phyloP scores from a whole-genome alignment of 176 grass and related monocot genomes.

The Urochloa ruziziensis region DNA sequence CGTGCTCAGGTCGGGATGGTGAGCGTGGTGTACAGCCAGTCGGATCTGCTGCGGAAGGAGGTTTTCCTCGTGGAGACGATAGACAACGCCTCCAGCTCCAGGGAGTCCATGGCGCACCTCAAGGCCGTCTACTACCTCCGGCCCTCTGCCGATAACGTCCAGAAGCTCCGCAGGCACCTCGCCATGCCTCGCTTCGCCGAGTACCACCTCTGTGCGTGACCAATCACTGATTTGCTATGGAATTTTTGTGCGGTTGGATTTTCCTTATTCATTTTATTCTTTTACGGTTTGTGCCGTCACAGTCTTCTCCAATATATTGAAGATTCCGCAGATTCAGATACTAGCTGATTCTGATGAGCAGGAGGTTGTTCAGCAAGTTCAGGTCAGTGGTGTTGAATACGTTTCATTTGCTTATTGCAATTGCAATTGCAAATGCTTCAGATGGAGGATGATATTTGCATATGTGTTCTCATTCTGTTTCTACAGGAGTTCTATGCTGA shows the following conservation, averaged over 20 bases:
- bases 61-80: conserved; percentile 92
- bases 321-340: conserved; percentile 93
- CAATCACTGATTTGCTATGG: background rate
- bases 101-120: conserved; percentile 86
- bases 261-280: background rate
- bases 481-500: conserved; percentile 95
- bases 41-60: conserved; percentile 90
- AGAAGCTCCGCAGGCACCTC: conserved; percentile 84
- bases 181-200: conserved; percentile 80
- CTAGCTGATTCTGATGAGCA: conserved; percentile 97
- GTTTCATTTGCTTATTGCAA: conserved; percentile 7
- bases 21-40: conserved; percentile 96
- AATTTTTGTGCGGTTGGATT: background rate
- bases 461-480: conserved; percentile 15
- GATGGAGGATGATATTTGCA: background rate
- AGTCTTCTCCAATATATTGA: conserved; percentile 99
- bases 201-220: conserved; percentile 80
- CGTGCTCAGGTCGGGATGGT: conserved; percentile 72
- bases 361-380: conserved; percentile 96
- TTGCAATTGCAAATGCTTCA: background rate
- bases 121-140: conserved; percentile 93
- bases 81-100: conserved; percentile 82
- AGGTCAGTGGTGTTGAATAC: conserved; percentile 48
- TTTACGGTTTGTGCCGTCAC: conserved; percentile 26
- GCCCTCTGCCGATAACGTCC: conserved; percentile 77